A percentile compares a stretch with the other conserved stretches of the same genome.
Evolutionary conservation across 441 rosid species (phyloP).

Genomic region (Arabidopsis hybrid): DNA sequence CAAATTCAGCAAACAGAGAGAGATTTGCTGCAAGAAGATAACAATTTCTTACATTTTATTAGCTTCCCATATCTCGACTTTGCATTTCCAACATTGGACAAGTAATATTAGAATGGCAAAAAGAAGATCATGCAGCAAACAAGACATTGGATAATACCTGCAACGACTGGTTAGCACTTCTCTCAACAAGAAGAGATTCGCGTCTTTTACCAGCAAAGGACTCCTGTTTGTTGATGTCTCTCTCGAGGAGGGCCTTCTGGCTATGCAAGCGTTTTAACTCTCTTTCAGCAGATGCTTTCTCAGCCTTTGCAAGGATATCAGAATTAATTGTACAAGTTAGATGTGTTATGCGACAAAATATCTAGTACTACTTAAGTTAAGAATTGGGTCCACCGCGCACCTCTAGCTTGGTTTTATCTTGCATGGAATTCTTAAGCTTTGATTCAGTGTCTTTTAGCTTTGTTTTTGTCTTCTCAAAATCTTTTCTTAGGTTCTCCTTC

Average conservation of each 20-base stretch:
- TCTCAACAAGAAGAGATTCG: slow-evolving; percentile 66
- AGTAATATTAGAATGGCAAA: slow-evolving; percentile 11
- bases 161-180: slow-evolving; percentile 66
- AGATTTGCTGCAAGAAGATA: neutral
- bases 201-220: slow-evolving; percentile 79
- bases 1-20: slow-evolving; percentile 18
- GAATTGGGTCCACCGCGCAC: slow-evolving; percentile 44
- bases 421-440: slow-evolving; percentile 83
- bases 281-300: slow-evolving; percentile 86
- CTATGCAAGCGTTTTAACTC: slow-evolving; percentile 75
- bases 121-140: slow-evolving; percentile 12
- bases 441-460: slow-evolving; percentile 88
- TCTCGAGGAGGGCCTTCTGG: slow-evolving; percentile 86
- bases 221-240: slow-evolving; percentile 81
- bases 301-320: slow-evolving; percentile 63
- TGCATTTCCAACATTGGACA: slow-evolving; percentile 16
- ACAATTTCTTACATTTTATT: slow-evolving; percentile 7
- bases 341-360: slow-evolving; percentile 11
- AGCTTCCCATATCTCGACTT: slow-evolving; percentile 8
- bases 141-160: slow-evolving; percentile 56
- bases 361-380: slow-evolving; percentile 15
- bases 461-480: slow-evolving; percentile 78
- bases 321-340: slow-evolving; percentile 8
- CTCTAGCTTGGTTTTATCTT: slow-evolving; percentile 98
- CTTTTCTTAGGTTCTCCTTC: slow-evolving; percentile 82